phyloP scores from a whole-genome alignment of 2,329 filamentous ascomycete species.

The Exophiala calicioides region DNA sequence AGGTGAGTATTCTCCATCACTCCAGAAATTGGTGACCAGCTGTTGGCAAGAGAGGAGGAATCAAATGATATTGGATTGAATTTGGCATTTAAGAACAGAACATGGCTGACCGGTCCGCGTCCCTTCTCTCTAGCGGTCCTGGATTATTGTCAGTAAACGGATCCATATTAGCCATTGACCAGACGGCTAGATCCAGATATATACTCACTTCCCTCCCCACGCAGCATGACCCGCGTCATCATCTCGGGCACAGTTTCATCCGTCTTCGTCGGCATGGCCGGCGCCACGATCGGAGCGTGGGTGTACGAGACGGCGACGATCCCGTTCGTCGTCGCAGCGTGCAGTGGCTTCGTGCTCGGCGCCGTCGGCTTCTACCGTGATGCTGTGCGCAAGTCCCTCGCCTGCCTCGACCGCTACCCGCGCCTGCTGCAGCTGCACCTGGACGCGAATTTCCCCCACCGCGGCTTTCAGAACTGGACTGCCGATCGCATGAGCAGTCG shows the following conservation, averaged over 20 bases:
- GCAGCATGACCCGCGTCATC: conserved; percentile 27
- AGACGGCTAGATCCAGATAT: too few species aligned
- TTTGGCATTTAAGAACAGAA: neutral
- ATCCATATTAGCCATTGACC: too few species aligned
- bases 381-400: conserved; percentile 23
- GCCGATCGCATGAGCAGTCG: conserved; percentile 11
- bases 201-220: neutral
- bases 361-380: conserved; percentile 28
- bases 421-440: conserved; percentile 27
- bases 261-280: conserved; percentile 25
- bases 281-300: conserved; percentile 21
- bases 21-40: too few species aligned
- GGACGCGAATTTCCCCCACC: conserved; percentile 27
- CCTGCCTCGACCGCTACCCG: conserved; percentile 25
- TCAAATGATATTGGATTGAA: too few species aligned
- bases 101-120: neutral
- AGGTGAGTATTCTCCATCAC: conserved; percentile 11
- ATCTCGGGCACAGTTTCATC: conserved; percentile 20
- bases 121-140: conserved; percentile 14
- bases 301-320: conserved; percentile 27
- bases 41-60: too few species aligned
- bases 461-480: conserved; percentile 26
- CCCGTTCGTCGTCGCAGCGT: conserved; percentile 24
- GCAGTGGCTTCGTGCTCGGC: conserved; percentile 26
- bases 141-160: conserved; percentile 24